phyloP scores from a whole-genome alignment of 768 basidiomycete species.

The Kwoniella bestiolae region DNA sequence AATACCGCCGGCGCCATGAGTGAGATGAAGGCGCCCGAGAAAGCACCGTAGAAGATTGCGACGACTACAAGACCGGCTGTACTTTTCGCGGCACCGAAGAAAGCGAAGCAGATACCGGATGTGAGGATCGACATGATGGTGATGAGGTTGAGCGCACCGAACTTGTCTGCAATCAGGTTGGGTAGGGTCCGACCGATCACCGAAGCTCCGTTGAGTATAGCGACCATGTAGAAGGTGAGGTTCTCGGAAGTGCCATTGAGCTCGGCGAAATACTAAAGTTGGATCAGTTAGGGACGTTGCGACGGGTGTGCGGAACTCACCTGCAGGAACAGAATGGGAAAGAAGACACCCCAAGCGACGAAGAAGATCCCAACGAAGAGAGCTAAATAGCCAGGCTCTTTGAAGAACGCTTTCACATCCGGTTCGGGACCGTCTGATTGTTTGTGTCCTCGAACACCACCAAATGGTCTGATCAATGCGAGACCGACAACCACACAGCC shows the following conservation, averaged over 20 bases:
- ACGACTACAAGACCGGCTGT: constrained; percentile 37
- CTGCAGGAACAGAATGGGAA: constrained; percentile 22
- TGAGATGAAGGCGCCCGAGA: constrained; percentile 34
- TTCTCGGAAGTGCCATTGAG: constrained; percentile 6
- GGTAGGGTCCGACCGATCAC: constrained; percentile 22
- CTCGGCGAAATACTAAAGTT: constrained; percentile 16
- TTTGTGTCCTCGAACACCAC: constrained; percentile 5
- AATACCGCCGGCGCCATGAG: constrained; percentile 36
- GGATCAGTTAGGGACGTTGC: background rate
- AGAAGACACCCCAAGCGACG: constrained; percentile 23
- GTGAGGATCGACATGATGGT: constrained; percentile 17
- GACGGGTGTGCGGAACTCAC: background rate
- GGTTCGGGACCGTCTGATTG: background rate
- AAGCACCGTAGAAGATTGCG: constrained; percentile 38
- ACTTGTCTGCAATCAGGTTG: constrained; percentile 20
- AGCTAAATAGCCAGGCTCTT: constrained; percentile 7
- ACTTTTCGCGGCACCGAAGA: constrained; percentile 25
- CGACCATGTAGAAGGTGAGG: constrained; percentile 16
- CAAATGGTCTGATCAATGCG: constrained; percentile 8
- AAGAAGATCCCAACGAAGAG: constrained; percentile 14
- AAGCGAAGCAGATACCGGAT: constrained; percentile 35
- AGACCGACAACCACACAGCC: constrained; percentile 8
- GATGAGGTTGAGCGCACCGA: constrained; percentile 22
- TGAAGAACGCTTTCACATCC: constrained; percentile 17
- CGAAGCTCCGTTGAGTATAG: constrained; percentile 24